Conservation (phyloP, 2,329 filamentous ascomycete species). For the Pochonia chlamydosporia region DNA sequence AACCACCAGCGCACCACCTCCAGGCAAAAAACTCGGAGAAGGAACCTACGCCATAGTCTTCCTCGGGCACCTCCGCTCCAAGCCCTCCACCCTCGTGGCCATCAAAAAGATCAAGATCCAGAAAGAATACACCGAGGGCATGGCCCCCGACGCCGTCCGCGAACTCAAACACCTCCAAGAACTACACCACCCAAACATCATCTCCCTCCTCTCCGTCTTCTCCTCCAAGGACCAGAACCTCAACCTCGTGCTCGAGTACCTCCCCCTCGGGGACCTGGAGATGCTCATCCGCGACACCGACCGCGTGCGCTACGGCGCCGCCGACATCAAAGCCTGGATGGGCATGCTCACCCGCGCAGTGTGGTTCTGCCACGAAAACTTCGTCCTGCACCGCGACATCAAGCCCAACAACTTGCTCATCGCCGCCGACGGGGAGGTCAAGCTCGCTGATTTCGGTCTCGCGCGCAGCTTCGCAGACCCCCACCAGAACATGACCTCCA, state of each 20-base stretch:
- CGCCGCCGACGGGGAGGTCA: slow-evolving; percentile 85
- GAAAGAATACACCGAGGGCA: slow-evolving; percentile 81
- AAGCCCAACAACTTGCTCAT: slow-evolving; percentile 98
- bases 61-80: slow-evolving; percentile 70
- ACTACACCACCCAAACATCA: slow-evolving; percentile 91
- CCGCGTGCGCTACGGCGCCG: slow-evolving; percentile 71
- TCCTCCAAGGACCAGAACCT: slow-evolving; percentile 95
- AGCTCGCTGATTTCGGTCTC: slow-evolving; percentile 95
- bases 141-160: slow-evolving; percentile 89
- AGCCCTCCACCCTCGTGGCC: slow-evolving; percentile 72
- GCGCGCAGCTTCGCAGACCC: slow-evolving; percentile 87
- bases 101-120: slow-evolving; percentile 92
- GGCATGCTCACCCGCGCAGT: slow-evolving; percentile 90
- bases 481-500: slow-evolving; percentile 80
- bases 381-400: slow-evolving; percentile 92
- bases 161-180: slow-evolving; percentile 96
- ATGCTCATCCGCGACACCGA: slow-evolving; percentile 85
- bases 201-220: slow-evolving; percentile 87
- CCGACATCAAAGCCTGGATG: slow-evolving; percentile 98
- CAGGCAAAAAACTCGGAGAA: slow-evolving; percentile 86
- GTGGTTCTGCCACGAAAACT: slow-evolving; percentile 96
- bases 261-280: slow-evolving; percentile 90
- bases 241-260: slow-evolving; percentile 89
- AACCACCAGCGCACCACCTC: background rate
- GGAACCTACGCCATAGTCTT: slow-evolving; percentile 97